A percentile compares a stretch with the other conserved stretches of the same genome.
These are phyloP conservation scores for Mercurialis annua DNA, from an alignment of 345 rosid genomes.

Conservation along the genomic window DNA sequence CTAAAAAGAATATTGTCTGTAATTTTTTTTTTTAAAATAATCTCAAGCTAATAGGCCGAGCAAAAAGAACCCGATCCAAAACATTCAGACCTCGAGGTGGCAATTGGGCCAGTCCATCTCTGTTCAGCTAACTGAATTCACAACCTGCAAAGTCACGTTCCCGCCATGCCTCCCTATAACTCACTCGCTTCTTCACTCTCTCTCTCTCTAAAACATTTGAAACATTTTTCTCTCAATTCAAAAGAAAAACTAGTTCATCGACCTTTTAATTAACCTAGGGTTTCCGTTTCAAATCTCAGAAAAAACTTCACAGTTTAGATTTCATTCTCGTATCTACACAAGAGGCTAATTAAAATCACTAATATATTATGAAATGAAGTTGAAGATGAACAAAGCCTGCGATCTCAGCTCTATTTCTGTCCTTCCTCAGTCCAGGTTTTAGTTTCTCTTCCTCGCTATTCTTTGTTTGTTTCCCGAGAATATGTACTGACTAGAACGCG, in stretches of 20 bases:
- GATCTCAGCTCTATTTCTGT: conserved; percentile 86
- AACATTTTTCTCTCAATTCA: not conserved
- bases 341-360: not conserved
- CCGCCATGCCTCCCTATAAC: conserved; percentile 1
- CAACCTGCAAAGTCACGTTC: not conserved
- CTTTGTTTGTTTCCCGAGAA: conserved; percentile 15
- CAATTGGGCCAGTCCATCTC: not conserved
- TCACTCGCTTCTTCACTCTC: not conserved
- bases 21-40: no score
- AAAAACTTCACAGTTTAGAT: conserved; percentile 11
- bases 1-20: no score
- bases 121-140: not conserved
- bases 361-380: conserved; percentile 47
- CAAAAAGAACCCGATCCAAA: no score
- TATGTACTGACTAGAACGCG: not conserved
- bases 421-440: conserved; percentile 74
- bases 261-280: not conserved
- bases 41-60: no score
- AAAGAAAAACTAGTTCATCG: conserved; percentile 3
- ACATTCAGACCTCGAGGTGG: no score
- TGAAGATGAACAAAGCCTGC: conserved; percentile 88
- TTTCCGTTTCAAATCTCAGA: conserved; percentile 3
- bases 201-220: not conserved
- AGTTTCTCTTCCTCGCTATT: conserved; percentile 1
- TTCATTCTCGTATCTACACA: not conserved